Evolutionary conservation across 2,329 filamentous ascomycete species (phyloP), one percentile per base, ranked within the genome.

Genomic region (Xylaria hypoxylon): DNA sequence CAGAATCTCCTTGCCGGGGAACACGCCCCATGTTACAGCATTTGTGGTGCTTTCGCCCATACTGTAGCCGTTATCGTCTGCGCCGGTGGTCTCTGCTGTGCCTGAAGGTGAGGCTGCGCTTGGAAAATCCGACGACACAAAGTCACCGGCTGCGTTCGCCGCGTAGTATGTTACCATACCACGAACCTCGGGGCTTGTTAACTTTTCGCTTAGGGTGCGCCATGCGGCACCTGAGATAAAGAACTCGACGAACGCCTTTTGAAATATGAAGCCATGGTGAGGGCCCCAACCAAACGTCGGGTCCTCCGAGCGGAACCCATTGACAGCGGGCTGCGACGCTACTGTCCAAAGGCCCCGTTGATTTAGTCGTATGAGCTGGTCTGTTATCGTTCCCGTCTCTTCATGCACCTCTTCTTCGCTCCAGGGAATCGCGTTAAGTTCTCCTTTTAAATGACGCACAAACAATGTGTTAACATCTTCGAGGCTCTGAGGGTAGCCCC

Each of bases 191-290:
- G 86, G 80, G 11, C 80, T 81, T 59, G 80, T 77, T 50, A 98
- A 86, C 65, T 88, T 86, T 3, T 85, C 83, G 69, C 87, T 86
- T 35, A 99, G 84, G 1, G 78, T 77, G 17, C 81, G 79, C 90
- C 94, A 98, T 77, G 95, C 92, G 0, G 85, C 79, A 0, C 84
- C 81, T 0, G 94, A 90, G 64, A 97, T 82, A 84, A 99, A 99
- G 81, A 98, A 93, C 79, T 99, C 96, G 58, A 99, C 94, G 79
- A 99, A 99, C 0, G 95, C 92, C 80, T 98, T 99, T 77, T 99
- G 96, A 83, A 97, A 99, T 53, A 98, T 94, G 78, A 97, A 98
- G 19, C 96, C 96, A 74, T 94, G 90, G 56, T 87, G 87, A 0
- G 96, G 96, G 1, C 96, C 96, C 96, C 96, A 99, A 69, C 96